These are phyloP conservation scores for Xylaria venustula DNA, from an alignment of 495 filamentous ascomycete species.

Conservation along the genomic window DNA sequence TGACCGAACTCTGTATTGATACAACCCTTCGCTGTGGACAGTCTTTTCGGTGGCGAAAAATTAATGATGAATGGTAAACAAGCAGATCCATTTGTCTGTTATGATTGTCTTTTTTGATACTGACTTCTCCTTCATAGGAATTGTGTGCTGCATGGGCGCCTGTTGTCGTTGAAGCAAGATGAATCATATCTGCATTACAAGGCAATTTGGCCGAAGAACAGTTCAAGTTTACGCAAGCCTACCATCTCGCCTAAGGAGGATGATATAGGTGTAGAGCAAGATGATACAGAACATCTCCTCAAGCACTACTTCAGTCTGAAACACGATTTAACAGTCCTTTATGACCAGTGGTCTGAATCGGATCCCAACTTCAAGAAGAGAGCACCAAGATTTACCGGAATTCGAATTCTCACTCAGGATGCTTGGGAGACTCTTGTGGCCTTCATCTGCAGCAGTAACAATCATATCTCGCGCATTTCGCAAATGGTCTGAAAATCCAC, in stretches of 20 bases:
- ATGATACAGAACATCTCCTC: constrained; percentile 67
- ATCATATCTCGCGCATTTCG: constrained; percentile 92
- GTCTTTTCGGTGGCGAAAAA: constrained; percentile 89
- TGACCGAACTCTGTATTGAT: constrained; percentile 84
- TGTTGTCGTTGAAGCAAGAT: constrained; percentile 85
- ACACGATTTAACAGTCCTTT: constrained; percentile 69
- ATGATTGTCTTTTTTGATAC: background rate
- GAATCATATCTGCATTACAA: constrained; percentile 76
- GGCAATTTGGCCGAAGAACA: constrained; percentile 53
- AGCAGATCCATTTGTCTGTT: background rate
- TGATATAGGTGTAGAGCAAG: constrained; percentile 34
- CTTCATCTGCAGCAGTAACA: constrained; percentile 99
- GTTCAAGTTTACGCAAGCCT: constrained; percentile 21
- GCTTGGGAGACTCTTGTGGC: constrained; percentile 91
- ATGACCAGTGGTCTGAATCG: constrained; percentile 79
- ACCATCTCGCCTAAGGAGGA: constrained; percentile 12
- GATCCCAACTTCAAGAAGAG: constrained; percentile 90
- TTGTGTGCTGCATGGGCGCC: constrained; percentile 79
- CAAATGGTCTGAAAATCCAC: constrained; percentile 65
- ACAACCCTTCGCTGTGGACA: constrained; percentile 90
- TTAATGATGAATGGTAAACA: constrained; percentile 74
- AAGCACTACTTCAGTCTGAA: constrained; percentile 80
- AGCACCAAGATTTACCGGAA: constrained; percentile 82
- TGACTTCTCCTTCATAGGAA: constrained; percentile 47
- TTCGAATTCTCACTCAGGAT: constrained; percentile 93